Evolutionary conservation across 2,329 filamentous ascomycete species (phyloP), one percentile per base, ranked within the genome.

Genomic region (Aspergillus sp.): DNA sequence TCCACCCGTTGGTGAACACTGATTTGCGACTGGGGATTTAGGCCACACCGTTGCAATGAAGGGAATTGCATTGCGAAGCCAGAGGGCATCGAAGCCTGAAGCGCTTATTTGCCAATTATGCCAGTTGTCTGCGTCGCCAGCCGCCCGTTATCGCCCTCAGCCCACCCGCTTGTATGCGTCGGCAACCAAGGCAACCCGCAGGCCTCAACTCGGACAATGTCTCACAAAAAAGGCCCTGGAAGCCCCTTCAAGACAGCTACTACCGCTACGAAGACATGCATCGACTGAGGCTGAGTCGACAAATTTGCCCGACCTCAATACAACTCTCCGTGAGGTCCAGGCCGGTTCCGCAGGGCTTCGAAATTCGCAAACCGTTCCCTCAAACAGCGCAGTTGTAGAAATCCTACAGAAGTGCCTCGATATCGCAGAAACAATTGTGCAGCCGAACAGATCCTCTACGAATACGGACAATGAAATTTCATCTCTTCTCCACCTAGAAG

Each of bases 401-500:
- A 54, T 76, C 7, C 66, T 78, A n/a, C 64, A 70, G 37, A 65
- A 68, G 65, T 76, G 73, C 54, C 66, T 73, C 53, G 62, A 66
- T 17, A 62, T 76, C 15, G 70, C 71, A 6, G 68, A 73, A 44
- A 61, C 63, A 2, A 62, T 74, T 12, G 67, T 72, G 6, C 64
- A 65, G 12, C 66, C 61, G 35, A 67, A 73, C 31, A 55, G 68
- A 39, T 63, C 66, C 12, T 49, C 59, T 60, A 49, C 33, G 41
- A 52, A 64, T 11, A 67, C 67, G n/a, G 68, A 68, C 40, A 73
- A 72, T 61, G 73, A 73, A 21, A 74, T 76, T 8, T 76, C 76
- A 2, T 76, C 75, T 2, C 65, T 79, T 15, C 65, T 78, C 8
- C 70, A 76, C 45, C 68, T 78, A 15, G 72, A 77, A 46, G 74